These are phyloP conservation scores for Chaetomiaceae sp. DNA, from an alignment of 2,329 filamentous ascomycete genomes.

Conservation along the genomic window DNA sequence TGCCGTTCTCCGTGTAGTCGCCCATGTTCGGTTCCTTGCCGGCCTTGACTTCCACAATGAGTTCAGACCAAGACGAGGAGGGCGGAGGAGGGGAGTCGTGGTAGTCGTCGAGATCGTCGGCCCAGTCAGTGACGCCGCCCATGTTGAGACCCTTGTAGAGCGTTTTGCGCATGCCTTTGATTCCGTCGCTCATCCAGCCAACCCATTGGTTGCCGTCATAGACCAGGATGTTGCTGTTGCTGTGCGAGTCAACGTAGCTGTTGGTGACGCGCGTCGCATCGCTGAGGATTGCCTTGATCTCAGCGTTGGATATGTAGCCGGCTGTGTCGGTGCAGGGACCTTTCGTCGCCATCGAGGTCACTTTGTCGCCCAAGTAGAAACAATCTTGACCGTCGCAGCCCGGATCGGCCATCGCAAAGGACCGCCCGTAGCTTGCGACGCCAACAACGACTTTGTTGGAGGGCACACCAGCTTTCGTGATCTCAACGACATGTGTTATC, in stretches of 20 bases:
- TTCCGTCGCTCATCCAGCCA: conserved; percentile 14
- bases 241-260: conserved; percentile 5
- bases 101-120: conserved; percentile 24
- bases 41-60: background rate
- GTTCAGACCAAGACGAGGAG: too few species aligned
- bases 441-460: conserved; percentile 30
- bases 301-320: conserved; percentile 35
- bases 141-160: conserved; percentile 17
- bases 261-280: background rate
- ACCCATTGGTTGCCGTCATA: conserved; percentile 21
- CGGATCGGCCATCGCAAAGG: conserved; percentile 29
- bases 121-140: conserved; percentile 26
- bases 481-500: conserved; percentile 24
- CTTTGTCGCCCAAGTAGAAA: conserved; percentile 26
- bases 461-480: conserved; percentile 33
- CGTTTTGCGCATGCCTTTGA: conserved; percentile 10
- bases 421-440: conserved; percentile 31
- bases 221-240: conserved; percentile 13
- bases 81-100: background rate
- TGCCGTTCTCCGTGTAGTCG: conserved; percentile 17
- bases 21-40: conserved; percentile 16
- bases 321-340: conserved; percentile 33
- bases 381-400: conserved; percentile 30
- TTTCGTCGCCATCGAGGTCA: conserved; percentile 24
- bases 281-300: conserved; percentile 31